Conservation (phyloP, 305 asterid species). For the Solanum hybrid region DNA sequence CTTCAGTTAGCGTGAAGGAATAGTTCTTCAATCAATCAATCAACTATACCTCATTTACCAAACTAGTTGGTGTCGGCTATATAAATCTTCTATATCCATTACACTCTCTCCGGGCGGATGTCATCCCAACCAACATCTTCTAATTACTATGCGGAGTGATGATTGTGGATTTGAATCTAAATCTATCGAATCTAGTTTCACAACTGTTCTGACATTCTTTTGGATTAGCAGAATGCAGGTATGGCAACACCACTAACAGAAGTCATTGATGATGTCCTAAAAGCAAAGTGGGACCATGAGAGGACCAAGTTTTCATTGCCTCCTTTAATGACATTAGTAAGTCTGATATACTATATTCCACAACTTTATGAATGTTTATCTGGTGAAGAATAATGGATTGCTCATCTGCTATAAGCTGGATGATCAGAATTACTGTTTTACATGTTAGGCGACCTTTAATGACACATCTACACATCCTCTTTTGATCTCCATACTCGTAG, state of each 20-base stretch:
- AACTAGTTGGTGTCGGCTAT: not conserved
- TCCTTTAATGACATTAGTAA: slow-evolving; percentile 84
- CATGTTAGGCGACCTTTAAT: not conserved
- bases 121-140: not conserved
- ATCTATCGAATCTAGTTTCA: not conserved
- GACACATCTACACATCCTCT: not conserved
- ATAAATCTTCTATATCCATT: not conserved
- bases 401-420: slow-evolving; percentile 4
- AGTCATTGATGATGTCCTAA: slow-evolving; percentile 58
- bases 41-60: not conserved
- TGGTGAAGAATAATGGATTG: not conserved
- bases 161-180: not conserved
- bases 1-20: not conserved
- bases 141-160: not conserved
- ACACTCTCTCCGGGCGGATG: not conserved
- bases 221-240: slow-evolving; percentile 46
- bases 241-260: slow-evolving; percentile 46
- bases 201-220: not conserved
- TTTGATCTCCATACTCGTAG: not conserved
- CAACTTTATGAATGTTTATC: not conserved
- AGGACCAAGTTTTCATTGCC: slow-evolving; percentile 76
- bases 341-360: slow-evolving; percentile 17
- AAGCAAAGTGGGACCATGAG: slow-evolving; percentile 88
- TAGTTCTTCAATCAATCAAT: not conserved
- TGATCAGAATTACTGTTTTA: not conserved